Evolutionary conservation across 345 rosid genomes (phyloP).

Genomic region (Eucalyptus globulus): DNA sequence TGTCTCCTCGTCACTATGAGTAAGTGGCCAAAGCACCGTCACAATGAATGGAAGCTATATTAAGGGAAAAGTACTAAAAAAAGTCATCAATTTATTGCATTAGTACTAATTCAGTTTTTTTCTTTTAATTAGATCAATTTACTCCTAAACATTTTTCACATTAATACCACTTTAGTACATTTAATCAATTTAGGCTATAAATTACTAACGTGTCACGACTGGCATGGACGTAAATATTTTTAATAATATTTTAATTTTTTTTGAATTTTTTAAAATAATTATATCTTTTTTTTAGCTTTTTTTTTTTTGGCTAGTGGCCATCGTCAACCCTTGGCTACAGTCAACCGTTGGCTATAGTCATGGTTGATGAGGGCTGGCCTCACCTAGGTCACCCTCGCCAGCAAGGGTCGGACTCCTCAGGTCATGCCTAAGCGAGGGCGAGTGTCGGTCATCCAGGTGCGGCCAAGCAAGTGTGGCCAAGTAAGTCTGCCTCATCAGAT

Average conservation of each 20-base stretch:
- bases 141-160: fast-evolving
- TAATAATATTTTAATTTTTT: too few species aligned
- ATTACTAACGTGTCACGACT: fast-evolving
- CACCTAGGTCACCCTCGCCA: fast-evolving
- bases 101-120: fast-evolving
- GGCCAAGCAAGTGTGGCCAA: fast-evolving
- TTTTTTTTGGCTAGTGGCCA: too few species aligned
- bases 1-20: not conserved
- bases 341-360: too few species aligned
- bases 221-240: fast-evolving
- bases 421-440: fast-evolving
- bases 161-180: too few species aligned
- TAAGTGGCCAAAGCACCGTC: fast-evolving
- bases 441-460: fast-evolving
- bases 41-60: not conserved
- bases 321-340: too few species aligned
- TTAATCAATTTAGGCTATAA: fast-evolving
- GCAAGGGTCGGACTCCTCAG: fast-evolving
- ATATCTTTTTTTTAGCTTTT: too few species aligned
- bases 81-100: too few species aligned
- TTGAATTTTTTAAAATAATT: too few species aligned
- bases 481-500: fast-evolving
- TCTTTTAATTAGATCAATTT: fast-evolving
- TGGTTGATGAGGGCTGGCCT: too few species aligned
- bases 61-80: too few species aligned